These are phyloP conservation scores for Crithidia brevicula DNA, from an alignment of 208 protist species.

Conservation along the genomic window DNA sequence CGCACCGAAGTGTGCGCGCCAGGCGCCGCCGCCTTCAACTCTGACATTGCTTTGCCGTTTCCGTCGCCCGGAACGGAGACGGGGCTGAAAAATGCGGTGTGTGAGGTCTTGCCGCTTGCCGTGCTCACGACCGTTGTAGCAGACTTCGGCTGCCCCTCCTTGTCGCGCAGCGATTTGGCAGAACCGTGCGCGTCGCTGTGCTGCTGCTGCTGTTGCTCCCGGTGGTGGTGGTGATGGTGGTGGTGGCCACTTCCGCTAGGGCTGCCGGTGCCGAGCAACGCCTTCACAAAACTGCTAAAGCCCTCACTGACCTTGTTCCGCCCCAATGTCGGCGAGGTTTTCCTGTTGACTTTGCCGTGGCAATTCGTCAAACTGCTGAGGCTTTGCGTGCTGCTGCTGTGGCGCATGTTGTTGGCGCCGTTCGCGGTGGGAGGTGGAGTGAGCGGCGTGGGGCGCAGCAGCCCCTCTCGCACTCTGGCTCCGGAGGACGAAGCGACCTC, in stretches of 20 bases:
- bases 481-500: neutral
- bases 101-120: slow-evolving; percentile 10
- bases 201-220: neutral
- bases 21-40: neutral
- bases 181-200: slow-evolving; percentile 5
- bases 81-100: slow-evolving; percentile 1
- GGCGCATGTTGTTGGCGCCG: neutral
- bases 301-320: slow-evolving; percentile 30
- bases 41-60: neutral
- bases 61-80: neutral
- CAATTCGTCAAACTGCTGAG: slow-evolving; percentile 16
- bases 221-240: slow-evolving; percentile 5
- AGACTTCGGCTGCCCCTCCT: neutral
- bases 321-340: slow-evolving; percentile 14
- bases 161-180: slow-evolving; percentile 1
- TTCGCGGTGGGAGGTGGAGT: neutral
- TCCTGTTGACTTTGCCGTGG: slow-evolving; percentile 12
- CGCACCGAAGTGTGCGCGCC: neutral
- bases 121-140: neutral
- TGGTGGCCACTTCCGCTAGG: slow-evolving; percentile 3
- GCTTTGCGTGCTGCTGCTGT: slow-evolving; percentile 29
- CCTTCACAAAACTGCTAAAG: slow-evolving; percentile 37
- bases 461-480: neutral
- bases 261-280: slow-evolving; percentile 24
- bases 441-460: neutral